Base-by-base conservation (phyloP, 768 basidiomycete species). In the Tulasnella sp. region DNA sequence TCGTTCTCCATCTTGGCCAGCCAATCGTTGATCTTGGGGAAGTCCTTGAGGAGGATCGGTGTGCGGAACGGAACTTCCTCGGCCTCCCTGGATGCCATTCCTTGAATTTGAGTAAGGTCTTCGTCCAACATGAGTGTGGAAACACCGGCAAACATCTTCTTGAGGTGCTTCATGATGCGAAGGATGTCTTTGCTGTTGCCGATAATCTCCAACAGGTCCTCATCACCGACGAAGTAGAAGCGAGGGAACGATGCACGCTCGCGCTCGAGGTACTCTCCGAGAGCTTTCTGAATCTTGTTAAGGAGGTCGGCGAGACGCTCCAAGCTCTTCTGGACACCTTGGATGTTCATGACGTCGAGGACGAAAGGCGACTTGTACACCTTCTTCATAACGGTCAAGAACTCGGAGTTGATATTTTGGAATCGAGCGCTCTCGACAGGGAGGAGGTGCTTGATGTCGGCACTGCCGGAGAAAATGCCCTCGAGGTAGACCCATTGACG, bases 71-170 rank as follows among this genome's bases (percentile, higher is more conserved):
- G 84, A 19, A 99, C 93, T 81, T 96, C 92, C 83, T 99, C 97
- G 54, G 97, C 97, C 82, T 99, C 97, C 76, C 94, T 87, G 0
- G 97, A 99, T 15, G 93, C 89, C 91, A 99, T 97, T 72, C 93
- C 96, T 78, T 91, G 90, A 76, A 99, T 96, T 81, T 91, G 89
- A 5, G 93, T 91, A 78, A 93, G 82, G 68, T 96, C 94, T 22
- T 95, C 93, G 81, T 97, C 94, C 36, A 99, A 87, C 80, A 85
- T 87, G 79, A 99, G 87, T 0, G 95, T 96, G 1, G 95, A 91
- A 49, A 99, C 91, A 36, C 97, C 97, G 29, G 97, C 97, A 83
- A 99, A 99, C 97, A 99, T 99, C 88, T 99, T 99, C 86, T 98
- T 99, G 77, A 99, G 87, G 85, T 99, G 97, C 80, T 99, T 99